phyloP scores from a whole-genome alignment of 139 green algal species.

The Chlorella sp. region DNA sequence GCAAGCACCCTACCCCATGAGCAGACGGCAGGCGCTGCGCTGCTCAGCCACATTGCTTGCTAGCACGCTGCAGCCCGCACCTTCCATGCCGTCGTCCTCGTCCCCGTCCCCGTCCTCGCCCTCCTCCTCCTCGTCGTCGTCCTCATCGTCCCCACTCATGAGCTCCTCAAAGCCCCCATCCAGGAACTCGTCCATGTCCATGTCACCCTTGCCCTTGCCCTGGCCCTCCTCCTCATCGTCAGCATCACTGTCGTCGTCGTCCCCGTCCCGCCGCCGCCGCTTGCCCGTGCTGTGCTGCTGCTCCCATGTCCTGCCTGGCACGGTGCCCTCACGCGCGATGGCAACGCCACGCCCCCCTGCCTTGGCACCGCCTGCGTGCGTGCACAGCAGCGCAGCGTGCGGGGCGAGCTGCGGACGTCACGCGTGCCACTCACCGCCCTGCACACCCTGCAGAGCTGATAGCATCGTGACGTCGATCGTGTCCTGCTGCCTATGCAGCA shows the following conservation, averaged over 20 bases:
- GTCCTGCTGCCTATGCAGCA: no score
- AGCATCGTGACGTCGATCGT: no score
- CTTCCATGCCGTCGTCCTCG: slow-evolving; percentile 1
- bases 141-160: neutral
- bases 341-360: neutral
- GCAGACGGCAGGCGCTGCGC: neutral
- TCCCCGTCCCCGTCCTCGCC: slow-evolving; percentile 9
- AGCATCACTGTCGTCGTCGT: neutral
- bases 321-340: no score
- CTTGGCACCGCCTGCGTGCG: neutral
- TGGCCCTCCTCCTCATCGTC: slow-evolving; percentile 1
- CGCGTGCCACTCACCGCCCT: no score
- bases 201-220: slow-evolving; percentile 14
- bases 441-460: no score
- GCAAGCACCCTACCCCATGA: neutral
- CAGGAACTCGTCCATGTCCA: slow-evolving; percentile 46
- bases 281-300: no score
- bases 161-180: slow-evolving; percentile 34
- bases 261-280: no score
- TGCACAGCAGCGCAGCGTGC: neutral
- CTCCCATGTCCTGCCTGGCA: no score
- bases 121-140: slow-evolving; percentile 11
- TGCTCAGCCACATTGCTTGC: neutral
- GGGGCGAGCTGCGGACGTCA: no score
- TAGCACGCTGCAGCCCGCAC: neutral